phyloP scores from a whole-genome alignment of 176 grass and related monocot species.

The Triticum dicoccoides region DNA sequence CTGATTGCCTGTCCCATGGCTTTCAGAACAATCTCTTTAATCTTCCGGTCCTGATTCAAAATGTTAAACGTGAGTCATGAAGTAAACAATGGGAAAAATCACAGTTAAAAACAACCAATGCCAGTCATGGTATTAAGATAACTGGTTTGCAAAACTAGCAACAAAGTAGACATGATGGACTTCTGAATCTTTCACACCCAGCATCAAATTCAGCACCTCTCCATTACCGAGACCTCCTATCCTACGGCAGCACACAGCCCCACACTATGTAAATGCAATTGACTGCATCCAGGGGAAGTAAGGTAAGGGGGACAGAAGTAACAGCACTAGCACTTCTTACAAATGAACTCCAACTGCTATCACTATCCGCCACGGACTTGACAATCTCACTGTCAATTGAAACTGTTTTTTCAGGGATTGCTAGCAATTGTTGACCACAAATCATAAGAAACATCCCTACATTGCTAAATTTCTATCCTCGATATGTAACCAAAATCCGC shows the following conservation, averaged over 20 bases:
- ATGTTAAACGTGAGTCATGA: not conserved
- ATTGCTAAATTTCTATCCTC: not conserved
- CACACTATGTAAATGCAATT: not conserved
- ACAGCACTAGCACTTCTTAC: not conserved
- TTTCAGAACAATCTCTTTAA: conserved; percentile 92
- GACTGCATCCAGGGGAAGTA: not conserved
- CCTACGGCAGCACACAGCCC: not conserved
- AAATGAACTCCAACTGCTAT: not conserved
- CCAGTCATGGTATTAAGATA: not conserved
- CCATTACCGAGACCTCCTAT: not conserved
- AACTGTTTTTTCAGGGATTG: not conserved
- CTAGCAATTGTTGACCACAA: not conserved
- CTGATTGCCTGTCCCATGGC: conserved; percentile 98
- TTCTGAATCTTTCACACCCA: not conserved
- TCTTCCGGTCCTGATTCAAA: conserved; percentile 59
- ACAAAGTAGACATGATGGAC: not conserved
- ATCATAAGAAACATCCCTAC: not conserved
- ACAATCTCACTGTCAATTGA: not conserved
- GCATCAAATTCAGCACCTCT: not conserved
- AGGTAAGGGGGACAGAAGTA: not conserved
- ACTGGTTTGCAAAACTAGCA: not conserved
- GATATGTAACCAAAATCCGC: not conserved
- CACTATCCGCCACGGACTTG: not conserved
- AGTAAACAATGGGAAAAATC: not conserved
- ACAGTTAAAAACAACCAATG: not conserved